Evolutionary conservation across 306 rosid genomes (phyloP).

Genomic region (Prunus mume): DNA sequence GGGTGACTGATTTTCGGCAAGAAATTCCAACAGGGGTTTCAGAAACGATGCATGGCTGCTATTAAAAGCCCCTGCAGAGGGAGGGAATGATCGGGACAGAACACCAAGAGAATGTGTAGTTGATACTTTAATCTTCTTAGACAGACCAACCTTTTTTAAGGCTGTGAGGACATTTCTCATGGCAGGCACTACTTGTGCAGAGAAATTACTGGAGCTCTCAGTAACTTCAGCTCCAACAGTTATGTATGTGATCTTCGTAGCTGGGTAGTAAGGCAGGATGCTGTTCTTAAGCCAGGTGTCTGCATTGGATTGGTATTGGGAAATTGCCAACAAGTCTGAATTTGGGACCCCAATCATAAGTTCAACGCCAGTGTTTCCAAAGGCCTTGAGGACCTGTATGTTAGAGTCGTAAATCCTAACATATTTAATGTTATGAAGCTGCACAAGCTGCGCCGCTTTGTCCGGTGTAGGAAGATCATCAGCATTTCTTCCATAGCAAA

Average conservation of each 20-base stretch:
- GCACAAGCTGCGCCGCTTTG: slow-evolving; percentile 83
- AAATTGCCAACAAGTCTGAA: slow-evolving; percentile 73
- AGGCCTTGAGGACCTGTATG: slow-evolving; percentile 85
- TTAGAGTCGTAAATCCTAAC: slow-evolving; percentile 85
- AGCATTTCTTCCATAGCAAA: slow-evolving; percentile 95
- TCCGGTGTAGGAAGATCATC: slow-evolving; percentile 98
- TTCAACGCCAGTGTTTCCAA: slow-evolving; percentile 82
- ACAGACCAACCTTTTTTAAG: slow-evolving; percentile 74
- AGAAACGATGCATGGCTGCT: slow-evolving; percentile 82
- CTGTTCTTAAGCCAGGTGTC: slow-evolving; percentile 89
- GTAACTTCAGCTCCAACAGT: slow-evolving; percentile 97
- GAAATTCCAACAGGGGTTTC: slow-evolving; percentile 92
- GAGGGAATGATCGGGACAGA: slow-evolving; percentile 91
- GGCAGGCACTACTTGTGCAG: slow-evolving; percentile 78
- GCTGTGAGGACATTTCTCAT: slow-evolving; percentile 85
- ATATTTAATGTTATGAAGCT: slow-evolving; percentile 79
- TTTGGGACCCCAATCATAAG: slow-evolving; percentile 90
- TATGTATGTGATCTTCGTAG: slow-evolving; percentile 84
- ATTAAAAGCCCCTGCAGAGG: slow-evolving; percentile 95
- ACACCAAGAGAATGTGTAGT: slow-evolving; percentile 96
- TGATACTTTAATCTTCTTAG: slow-evolving; percentile 79
- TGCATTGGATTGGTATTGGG: slow-evolving; percentile 91
- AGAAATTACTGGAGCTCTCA: slow-evolving; percentile 58
- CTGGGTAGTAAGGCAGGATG: slow-evolving; percentile 83
- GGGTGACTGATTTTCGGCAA: slow-evolving; percentile 89